Base-by-base conservation (phyloP, 345 rosid genomes). In the Tarenaya hassleriana region DNA sequence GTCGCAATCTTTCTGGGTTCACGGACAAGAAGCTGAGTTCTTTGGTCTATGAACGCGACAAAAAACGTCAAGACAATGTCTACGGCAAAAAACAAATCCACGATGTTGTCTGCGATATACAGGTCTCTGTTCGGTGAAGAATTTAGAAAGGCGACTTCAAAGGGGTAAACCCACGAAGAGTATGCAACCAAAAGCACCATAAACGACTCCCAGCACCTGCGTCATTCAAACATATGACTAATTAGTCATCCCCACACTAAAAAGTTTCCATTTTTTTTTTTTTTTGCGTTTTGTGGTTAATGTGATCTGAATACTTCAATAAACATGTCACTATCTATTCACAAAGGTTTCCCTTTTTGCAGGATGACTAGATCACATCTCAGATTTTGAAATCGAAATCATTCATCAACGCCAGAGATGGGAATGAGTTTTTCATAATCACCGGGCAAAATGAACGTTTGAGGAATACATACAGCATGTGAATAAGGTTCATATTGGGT, bases 121-220 rank as follows among this genome's bases (percentile, higher is more conserved):
- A 87, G 76, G 24, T 47, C 52, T 16, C 47, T 70, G 9, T 60
- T 38, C 5, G 80, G 76, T 8, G 75, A 54, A 0, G 78, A 69
- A 11, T 68, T 42, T 42, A 82, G 64, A 66, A 91, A 91, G 10
- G 96, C 92, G 0, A 80, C 67, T 74, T 87, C 89, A 35, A 91
- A 87, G 0, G 98, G 98, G 46, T 65, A 82, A 50, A 82, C 79
- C 98, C 98, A 91, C 17, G 79, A 86, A 0, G 96, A 68, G 75
- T 91, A 91, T 10, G 80, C 79, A 4, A 91, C 96, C 69, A 91
- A 56, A 41, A 73, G 16, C 82, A 82, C 92, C 98, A 91, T 91
- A 29, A 71, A 75, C 41, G 82, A 20, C 69, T 82, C 92, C 98
- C 98, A 91, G 0, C 75, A 56, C 91, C 98, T 91, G 71, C 67